phyloP scores from a whole-genome alignment of 306 rosid species.

The Cucumis hystrix region DNA sequence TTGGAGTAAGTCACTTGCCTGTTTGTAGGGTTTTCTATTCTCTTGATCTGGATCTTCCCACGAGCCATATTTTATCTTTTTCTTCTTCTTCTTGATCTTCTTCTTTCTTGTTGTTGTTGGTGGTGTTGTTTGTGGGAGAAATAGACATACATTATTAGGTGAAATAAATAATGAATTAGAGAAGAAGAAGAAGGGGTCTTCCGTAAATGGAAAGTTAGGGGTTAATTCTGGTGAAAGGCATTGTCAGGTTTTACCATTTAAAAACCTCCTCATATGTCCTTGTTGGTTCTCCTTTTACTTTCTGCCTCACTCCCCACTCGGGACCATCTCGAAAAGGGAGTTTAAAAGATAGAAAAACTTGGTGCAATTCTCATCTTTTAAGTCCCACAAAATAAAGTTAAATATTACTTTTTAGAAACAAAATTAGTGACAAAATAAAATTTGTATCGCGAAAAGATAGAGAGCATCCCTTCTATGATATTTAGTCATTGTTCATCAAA shows the following conservation, averaged over 20 bases:
- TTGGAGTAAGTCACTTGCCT: constrained; percentile 83
- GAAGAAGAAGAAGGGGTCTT: constrained; percentile 4
- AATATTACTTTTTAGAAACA: too few species aligned
- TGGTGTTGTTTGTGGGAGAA: neutral
- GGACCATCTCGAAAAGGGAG: constrained; percentile 9
- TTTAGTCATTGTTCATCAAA: too few species aligned
- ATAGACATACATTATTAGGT: neutral
- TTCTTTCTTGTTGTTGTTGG: neutral
- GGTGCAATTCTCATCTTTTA: too few species aligned
- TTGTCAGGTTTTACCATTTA: constrained; percentile 17
- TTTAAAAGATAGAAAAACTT: too few species aligned
- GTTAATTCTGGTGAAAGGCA: constrained; percentile 40
- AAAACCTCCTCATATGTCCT: constrained; percentile 7
- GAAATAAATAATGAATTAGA: neutral
- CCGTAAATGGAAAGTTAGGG: constrained; percentile 32
- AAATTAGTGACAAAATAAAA: too few species aligned
- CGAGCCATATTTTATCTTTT: constrained; percentile 36
- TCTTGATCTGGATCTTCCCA: constrained; percentile 95
- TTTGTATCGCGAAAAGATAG: too few species aligned
- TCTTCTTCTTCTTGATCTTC: neutral
- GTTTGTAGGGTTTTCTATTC: constrained; percentile 67
- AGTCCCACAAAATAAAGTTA: too few species aligned
- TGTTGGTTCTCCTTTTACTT: neutral
- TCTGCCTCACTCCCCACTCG: neutral
- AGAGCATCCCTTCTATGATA: too few species aligned